Conservation (phyloP, 169 alveolate genomes). For the Cytauxzoon felis region DNA sequence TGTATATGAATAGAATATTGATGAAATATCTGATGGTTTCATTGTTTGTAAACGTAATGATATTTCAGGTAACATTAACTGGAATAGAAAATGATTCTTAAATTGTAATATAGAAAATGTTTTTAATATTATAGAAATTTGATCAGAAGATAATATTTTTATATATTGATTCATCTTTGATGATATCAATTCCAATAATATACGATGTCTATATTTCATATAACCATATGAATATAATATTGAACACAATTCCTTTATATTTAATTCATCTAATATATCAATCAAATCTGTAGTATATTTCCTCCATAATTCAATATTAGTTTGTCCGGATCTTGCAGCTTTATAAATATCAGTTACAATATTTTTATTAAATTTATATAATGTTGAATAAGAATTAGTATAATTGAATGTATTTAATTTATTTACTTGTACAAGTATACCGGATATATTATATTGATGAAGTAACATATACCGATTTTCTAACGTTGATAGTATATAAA, state of each 20-base stretch:
- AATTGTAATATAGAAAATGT: conserved; percentile 44
- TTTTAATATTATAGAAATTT: conserved; percentile 20
- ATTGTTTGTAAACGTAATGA: conserved; percentile 27
- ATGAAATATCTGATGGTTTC: conserved; percentile 20
- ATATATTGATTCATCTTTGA: conserved; percentile 16
- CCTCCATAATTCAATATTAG: conserved; percentile 42
- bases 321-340: conserved; percentile 33
- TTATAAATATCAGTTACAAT: conserved; percentile 20
- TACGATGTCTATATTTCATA: conserved; percentile 45
- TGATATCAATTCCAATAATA: conserved; percentile 22
- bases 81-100: conserved; percentile 46
- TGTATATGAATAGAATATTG: conserved; percentile 48
- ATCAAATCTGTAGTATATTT: conserved; percentile 11
- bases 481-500: not conserved
- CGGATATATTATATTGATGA: not conserved
- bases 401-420: not conserved
- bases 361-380: too few relatives aligned
- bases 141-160: conserved; percentile 2
- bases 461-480: too few relatives aligned
- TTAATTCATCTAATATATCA: conserved; percentile 1
- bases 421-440: not conserved
- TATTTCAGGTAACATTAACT: conserved; percentile 39
- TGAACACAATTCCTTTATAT: not conserved
- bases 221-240: conserved; percentile 32
- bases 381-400: too few relatives aligned